Percentiles rank a stretch among this genome's conserved stretches.
phyloP scores from a whole-genome alignment of 768 basidiomycete genomes.

The Mycena crocata region DNA sequence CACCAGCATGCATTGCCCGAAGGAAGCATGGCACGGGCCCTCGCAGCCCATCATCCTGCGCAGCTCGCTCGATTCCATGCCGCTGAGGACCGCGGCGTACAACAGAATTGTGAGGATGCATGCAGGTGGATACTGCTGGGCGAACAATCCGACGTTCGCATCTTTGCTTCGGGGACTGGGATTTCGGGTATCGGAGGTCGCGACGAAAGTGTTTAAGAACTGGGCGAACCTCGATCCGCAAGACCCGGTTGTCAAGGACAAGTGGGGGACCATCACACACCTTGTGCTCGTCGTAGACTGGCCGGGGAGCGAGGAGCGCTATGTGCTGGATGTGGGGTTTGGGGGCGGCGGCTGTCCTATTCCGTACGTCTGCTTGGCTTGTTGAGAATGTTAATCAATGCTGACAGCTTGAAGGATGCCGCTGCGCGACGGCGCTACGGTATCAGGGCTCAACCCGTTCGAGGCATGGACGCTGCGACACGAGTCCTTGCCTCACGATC shows the following conservation, averaged over 20 bases:
- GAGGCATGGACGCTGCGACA: slow-evolving; percentile 32
- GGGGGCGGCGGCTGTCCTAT: slow-evolving; percentile 34
- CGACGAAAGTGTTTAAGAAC: slow-evolving; percentile 33
- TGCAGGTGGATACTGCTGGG: slow-evolving; percentile 28
- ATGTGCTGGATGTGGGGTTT: slow-evolving; percentile 33
- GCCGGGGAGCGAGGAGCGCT: slow-evolving; percentile 26
- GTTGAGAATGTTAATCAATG: not conserved
- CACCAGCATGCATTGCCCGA: slow-evolving; percentile 20
- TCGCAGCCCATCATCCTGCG: slow-evolving; percentile 32
- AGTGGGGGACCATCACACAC: slow-evolving; percentile 34
- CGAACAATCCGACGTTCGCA: slow-evolving; percentile 33
- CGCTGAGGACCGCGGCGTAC: slow-evolving; percentile 26
- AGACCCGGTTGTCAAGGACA: slow-evolving; percentile 18
- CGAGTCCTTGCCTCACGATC: slow-evolving; percentile 31
- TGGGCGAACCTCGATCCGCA: slow-evolving; percentile 31
- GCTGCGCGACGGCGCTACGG: slow-evolving; percentile 30
- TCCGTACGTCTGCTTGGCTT: slow-evolving; percentile 20
- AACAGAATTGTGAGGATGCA: slow-evolving; percentile 23
- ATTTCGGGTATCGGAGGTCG: slow-evolving; percentile 31
- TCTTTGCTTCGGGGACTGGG: slow-evolving; percentile 30
- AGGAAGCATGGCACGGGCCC: slow-evolving; percentile 21
- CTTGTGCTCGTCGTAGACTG: slow-evolving; percentile 31
- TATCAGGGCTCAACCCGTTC: slow-evolving; percentile 27
- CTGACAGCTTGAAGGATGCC: slow-evolving; percentile 15
- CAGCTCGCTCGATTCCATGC: slow-evolving; percentile 28